Evolutionary conservation across 352 stramenopile genomes (phyloP).

Genomic region (Pythium monospermum): DNA sequence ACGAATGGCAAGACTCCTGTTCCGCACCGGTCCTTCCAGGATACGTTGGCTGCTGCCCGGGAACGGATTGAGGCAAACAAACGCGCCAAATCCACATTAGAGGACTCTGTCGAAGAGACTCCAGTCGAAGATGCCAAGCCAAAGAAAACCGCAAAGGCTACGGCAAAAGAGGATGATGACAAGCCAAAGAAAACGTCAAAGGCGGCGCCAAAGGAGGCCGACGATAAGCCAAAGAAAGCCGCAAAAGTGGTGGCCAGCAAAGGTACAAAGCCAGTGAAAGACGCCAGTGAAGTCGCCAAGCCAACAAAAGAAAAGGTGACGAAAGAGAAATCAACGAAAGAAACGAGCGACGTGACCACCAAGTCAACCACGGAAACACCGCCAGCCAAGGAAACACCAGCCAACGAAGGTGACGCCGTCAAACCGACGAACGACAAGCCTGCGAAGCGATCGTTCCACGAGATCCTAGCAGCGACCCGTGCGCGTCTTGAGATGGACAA

Average conservation of each 20-base stretch:
- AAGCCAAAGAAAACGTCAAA: conserved; percentile 22
- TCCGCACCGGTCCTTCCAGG: conserved; percentile 22
- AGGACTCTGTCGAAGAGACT: neutral
- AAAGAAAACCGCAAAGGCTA: conserved; percentile 10
- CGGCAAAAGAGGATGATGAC: too few relatives aligned
- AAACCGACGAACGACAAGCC: conserved; percentile 2
- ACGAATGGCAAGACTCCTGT: conserved; percentile 8
- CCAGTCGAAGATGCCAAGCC: conserved; percentile 9
- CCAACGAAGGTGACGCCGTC: conserved; percentile 9
- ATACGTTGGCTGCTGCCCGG: conserved; percentile 33
- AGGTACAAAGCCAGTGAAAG: conserved; percentile 8
- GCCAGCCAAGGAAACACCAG: conserved; percentile 2
- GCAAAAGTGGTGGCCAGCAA: conserved; percentile 20
- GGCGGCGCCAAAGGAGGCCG: conserved; percentile 14
- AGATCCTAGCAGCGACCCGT: conserved; percentile 35
- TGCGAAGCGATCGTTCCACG: conserved; percentile 30
- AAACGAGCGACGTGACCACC: conserved; percentile 7
- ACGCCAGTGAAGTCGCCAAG: neutral
- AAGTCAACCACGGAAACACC: neutral
- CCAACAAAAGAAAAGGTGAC: too few relatives aligned
- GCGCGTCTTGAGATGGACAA: conserved; percentile 34
- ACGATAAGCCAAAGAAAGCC: too few relatives aligned
- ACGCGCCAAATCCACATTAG: conserved; percentile 2
- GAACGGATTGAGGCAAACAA: conserved; percentile 36
- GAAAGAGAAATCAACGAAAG: too few relatives aligned